Evolutionary conservation across 2,329 filamentous ascomycete species (phyloP), one percentile per base, ranked within the genome.

Genomic region (Fusarium longipes): DNA sequence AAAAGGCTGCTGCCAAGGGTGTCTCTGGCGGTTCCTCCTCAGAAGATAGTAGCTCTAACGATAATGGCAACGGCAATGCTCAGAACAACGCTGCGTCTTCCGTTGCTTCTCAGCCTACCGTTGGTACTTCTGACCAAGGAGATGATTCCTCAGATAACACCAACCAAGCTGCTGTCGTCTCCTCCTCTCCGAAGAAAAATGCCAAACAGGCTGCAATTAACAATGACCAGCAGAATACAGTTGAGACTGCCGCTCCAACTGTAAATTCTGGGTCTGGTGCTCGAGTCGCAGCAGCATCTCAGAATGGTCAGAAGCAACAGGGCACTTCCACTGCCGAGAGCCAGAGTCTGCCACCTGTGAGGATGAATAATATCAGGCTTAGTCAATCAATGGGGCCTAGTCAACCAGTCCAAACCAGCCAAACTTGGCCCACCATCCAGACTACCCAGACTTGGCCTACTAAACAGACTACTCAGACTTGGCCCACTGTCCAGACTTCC

Each of bases 221-320:
- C 14, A 22, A 17, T 8, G 4, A 14, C 4, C 32, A 36, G 3
- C 20, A 36, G 3, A 9, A 36, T 8, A 36, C 30, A 0, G 44
- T 1, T 1, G 11, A 15, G 12, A 22, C 30, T 25, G 6, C 30
- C 9, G 44, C 30, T 6, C 1, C 22, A 9, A 48, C 8, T 12
- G 11, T 18, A 5, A 10, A 24, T 14, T 35, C 30, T 2, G 11
- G 5, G 3, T 4, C 44, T 48, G 29, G 7, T 10, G 17, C 39
- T 0, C 24, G 7, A 0, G 8, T 8, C 12, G 15, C n/a, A 18
- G 5, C 17, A 6, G 24, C 39, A n/a, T 8, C 7, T 1, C 42
- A 45, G 3, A 30, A 29, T 15, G 8, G 8, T 9, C 27, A n/a
- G n/a, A n/a, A 6, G 8, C 27, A 27, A 27, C 27, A 27, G 8